Base-by-base conservation (phyloP, 306 rosid species). In the Dryas alaskensis region DNA sequence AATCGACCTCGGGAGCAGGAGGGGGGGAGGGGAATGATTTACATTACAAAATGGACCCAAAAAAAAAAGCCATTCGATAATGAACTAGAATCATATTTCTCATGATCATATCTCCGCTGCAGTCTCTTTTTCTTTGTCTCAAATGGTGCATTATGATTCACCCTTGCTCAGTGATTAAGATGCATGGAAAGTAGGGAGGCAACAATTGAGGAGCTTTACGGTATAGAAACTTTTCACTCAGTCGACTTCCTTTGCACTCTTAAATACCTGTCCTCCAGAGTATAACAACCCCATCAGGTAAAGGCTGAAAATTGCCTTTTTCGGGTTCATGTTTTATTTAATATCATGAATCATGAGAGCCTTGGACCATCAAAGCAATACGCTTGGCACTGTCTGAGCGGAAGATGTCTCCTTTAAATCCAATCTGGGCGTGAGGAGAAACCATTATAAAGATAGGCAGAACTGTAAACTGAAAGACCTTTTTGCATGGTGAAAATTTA, bases 351-450 rank as follows among this genome's bases (percentile, higher is more conserved):
- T 83, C 81, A 74, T 88, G 98, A 82, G 96, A 65, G 78, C 84
- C 88, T 61, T 81, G 96, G 85, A 91, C 80, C 86, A 89, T 74
- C 88, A 86, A 76, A 81, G 89, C 65, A 78, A 92, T 78, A 40
- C 89, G 95, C 89, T 94, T 91, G 69, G 81, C 81, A 81, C 93
- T 81, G 74, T 94, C 96, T 49, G 90, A 44, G 17, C 88, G 92
- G 76, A 83, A 86, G 84, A 76, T 81, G 37, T 89, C 96, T 71
- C 90, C 99, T 83, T 92, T 88, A 65, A 76, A 86, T 76, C 85
- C 82, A 77, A 89, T 80, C 99, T 89, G 90, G 78, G 78, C 88
- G 90, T 77, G 78, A 78, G 77, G 77, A 75, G 69, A 87, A 64
- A 80, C 69, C 81, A 79, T 76, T 73, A 79, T 69, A 78, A 67